Evolutionary conservation across 2,329 filamentous ascomycete species (phyloP).

Genomic region (Epichloe typhina): DNA sequence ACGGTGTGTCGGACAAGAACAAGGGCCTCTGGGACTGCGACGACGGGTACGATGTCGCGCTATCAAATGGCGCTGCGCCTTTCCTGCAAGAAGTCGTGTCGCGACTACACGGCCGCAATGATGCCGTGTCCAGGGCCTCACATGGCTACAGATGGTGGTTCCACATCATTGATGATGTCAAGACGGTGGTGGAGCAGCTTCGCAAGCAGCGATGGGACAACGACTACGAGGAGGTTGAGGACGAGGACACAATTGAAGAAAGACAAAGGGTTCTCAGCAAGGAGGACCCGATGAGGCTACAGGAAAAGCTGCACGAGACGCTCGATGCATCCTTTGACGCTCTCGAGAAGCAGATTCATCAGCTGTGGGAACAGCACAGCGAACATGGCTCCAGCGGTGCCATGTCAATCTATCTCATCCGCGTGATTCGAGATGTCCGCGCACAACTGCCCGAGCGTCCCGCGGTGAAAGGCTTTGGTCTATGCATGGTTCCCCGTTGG

Average conservation of each 20-base stretch:
- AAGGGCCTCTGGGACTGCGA: constrained; percentile 51
- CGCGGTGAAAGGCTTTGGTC: constrained; percentile 40
- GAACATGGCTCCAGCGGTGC: constrained; percentile 34
- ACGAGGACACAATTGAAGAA: constrained; percentile 55
- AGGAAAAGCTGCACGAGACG: constrained; percentile 42
- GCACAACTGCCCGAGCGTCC: constrained; percentile 45
- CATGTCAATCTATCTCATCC: constrained; percentile 54
- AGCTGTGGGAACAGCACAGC: constrained; percentile 34
- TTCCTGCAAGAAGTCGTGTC: constrained; percentile 60
- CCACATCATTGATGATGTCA: constrained; percentile 54
- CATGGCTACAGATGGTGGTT: constrained; percentile 61
- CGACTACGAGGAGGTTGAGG: constrained; percentile 59
- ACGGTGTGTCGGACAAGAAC: constrained; percentile 35
- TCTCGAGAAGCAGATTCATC: constrained; percentile 41
- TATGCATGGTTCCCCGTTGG: constrained; percentile 47
- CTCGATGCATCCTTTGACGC: constrained; percentile 43
- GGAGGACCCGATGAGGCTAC: constrained; percentile 54
- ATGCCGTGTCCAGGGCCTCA: constrained; percentile 48
- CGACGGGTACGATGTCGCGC: constrained; percentile 49
- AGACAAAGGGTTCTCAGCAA: constrained; percentile 56
- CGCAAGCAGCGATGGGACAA: constrained; percentile 62
- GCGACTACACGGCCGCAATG: constrained; percentile 59
- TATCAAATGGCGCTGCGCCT: constrained; percentile 47
- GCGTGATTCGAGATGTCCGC: constrained; percentile 62
- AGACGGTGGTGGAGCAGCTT: constrained; percentile 49